These are phyloP conservation scores for Hawksworthiomyces lignivorus DNA, from an alignment of 2,329 filamentous ascomycete species.

Conservation along the genomic window DNA sequence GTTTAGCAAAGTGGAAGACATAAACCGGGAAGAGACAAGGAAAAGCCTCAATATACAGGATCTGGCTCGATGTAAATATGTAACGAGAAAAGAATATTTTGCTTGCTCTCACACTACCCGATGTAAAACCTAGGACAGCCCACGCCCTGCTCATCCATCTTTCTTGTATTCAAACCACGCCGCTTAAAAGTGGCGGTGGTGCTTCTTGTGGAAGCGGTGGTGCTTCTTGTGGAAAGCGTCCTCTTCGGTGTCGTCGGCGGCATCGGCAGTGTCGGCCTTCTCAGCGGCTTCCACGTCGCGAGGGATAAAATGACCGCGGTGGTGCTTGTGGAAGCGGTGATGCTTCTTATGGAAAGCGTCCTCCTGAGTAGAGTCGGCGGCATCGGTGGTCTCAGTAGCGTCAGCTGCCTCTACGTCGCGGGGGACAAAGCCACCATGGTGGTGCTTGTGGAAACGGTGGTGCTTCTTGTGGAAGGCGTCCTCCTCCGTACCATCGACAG, in stretches of 20 bases:
- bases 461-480: constrained; percentile 4
- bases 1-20: too few species aligned
- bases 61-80: too few species aligned
- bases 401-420: neutral
- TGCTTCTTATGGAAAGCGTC: neutral
- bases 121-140: too few species aligned
- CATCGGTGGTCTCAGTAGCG: neutral
- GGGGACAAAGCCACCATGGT: neutral
- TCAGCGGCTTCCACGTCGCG: neutral
- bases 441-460: constrained; percentile 3
- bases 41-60: too few species aligned
- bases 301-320: too few species aligned
- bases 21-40: too few species aligned
- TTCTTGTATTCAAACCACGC: too few species aligned
- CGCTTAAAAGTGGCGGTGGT: neutral
- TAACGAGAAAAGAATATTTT: too few species aligned
- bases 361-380: neutral
- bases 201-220: neutral
- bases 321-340: neutral
- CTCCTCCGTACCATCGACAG: neutral
- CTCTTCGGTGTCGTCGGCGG: neutral
- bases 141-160: too few species aligned
- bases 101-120: too few species aligned
- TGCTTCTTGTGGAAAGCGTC: neutral
- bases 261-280: neutral